Percentiles rank a stretch among this genome's conserved stretches.
Conservation (phyloP, 83 land plant species). For the Diphasiastrum complanatum region DNA sequence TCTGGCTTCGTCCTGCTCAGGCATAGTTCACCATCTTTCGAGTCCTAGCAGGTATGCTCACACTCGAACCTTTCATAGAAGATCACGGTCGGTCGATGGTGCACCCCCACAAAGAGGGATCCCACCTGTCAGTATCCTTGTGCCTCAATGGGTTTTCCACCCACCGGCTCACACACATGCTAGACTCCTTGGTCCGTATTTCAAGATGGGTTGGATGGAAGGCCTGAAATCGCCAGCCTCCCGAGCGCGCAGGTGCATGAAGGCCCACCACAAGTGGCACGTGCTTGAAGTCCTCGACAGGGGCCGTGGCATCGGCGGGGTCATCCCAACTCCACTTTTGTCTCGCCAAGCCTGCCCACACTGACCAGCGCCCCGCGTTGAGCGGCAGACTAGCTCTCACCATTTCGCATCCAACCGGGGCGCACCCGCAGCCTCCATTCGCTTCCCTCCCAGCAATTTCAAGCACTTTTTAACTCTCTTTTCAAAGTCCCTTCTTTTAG, state of each 20-base stretch:
- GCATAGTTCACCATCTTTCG: slow-evolving; percentile 17
- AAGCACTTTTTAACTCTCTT: slow-evolving; percentile 17
- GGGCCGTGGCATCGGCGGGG: slow-evolving; percentile 8
- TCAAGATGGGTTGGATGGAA: no score
- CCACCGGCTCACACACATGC: no score
- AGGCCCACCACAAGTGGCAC: background rate
- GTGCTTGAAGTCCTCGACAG: no score
- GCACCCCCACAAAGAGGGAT: no score
- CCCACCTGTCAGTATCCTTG: no score
- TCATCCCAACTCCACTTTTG: background rate
- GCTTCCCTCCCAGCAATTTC: background rate
- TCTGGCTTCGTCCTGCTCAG: slow-evolving; percentile 7
- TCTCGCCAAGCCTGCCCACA: slow-evolving; percentile 20
- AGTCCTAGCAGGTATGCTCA: slow-evolving; percentile 3
- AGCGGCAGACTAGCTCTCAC: no score
- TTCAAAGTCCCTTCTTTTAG: slow-evolving; percentile 9
- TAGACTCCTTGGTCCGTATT: no score
- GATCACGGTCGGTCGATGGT: background rate
- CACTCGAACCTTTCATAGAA: slow-evolving; percentile 7
- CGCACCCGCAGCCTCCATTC: background rate
- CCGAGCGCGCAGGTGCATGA: background rate
- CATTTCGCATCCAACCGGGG: background rate
- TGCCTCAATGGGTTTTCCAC: no score
- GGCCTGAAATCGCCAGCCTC: background rate
- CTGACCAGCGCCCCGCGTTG: slow-evolving; percentile 25